Evolutionary conservation across 2,329 filamentous ascomycete genomes (phyloP), one percentile per base, ranked within the genome.

Genomic region (Macroventuria anomochaeta): DNA sequence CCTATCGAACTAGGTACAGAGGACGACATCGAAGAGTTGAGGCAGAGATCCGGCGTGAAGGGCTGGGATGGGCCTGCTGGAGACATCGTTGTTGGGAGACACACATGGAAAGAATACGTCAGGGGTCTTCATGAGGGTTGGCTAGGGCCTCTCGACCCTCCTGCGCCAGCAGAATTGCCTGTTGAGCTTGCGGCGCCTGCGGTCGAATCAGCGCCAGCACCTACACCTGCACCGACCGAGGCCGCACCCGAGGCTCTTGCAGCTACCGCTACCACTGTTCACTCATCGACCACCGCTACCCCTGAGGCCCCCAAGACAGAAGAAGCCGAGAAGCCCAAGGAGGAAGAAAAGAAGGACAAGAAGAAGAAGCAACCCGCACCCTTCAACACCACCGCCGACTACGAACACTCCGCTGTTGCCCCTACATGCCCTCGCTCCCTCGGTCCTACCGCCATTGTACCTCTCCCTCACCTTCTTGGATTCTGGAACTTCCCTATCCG

Each of bases 61-160:
- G 86, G 90, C 28, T 93, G 88, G 68, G 81, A 87, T 3, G 93
- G 90, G 8, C 80, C 88, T 18, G 83, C 84, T 58, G 95, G 95
- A 37, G 93, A 97, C 71, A 82, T 99, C 44, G 86, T 97, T 15
- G 85, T 99, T 65, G 95, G 95, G 11, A 81, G 93, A 51, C 90
- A 97, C 72, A 88, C 93, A 8, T 99, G 95, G 95, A 99, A 97
- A 77, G 95, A 99, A 76, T 99, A 97, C 73, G 80, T 97, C 20
- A 84, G 93, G 53, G 95, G 95, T 38, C 71, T 97, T 62, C 95
- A 99, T 72, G 95, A 99, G 76, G 95, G 95, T 50, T 99, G 95
- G 93, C 79, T 99, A 20, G 93, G 95, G 0, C 92, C 95, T 7
- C 78, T 96, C 36, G 85, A 88, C 54, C 76, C 85, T 50, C 88